Evolutionary conservation across 1,139 yeast genomes (phyloP), one percentile per base, ranked within the genome.

Genomic region (Wickerhamomyces sp.): DNA sequence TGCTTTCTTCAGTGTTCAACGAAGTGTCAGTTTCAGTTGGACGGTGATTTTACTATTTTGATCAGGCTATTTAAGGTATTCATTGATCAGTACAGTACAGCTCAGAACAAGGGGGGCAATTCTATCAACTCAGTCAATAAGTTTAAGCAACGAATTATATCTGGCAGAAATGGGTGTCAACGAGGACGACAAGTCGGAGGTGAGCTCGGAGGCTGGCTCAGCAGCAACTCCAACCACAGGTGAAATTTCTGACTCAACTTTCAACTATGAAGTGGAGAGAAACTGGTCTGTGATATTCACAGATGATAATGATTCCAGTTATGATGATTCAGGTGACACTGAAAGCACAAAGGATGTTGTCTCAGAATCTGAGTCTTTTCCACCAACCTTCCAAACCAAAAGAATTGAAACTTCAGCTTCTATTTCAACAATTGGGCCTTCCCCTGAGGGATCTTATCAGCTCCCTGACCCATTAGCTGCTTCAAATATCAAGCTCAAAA

Each of bases 251-350:
- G 43, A 37, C 18, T 36, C 48, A 2, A 38, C 38, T 17, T 45
- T 47, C 35, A 36, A 39, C 29, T 47, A 45, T 22, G 54, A 48
- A 12, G 36, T 48, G 22, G 51, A 45, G 15, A 42, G 44, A 17
- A 51, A 51, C 38, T 53, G 57, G 56, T 53, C 56, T 6, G 30
- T 51, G 41, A 49, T 54, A 16, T 53, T 52, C 37, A 54, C 55
- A 4, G 57, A 54, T 37, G 58, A 54, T 28, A 53, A 47, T 38
- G 38, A 38, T 38, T 52, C 55, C 15, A 52, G 55, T 7, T 56
- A 51, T 33, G 43, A 44, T 29, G 56, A 54, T 31, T 24, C 41
- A 16, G 48, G 40, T 17, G 53, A 42, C 2, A 40, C 32, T 28
- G 48, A 33, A 6, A 10, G 13, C 7, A 14, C 24, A 0, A 24